Base-by-base conservation (phyloP, 1,284 basidiomycete genomes). In the Hymenochaete sp. region DNA sequence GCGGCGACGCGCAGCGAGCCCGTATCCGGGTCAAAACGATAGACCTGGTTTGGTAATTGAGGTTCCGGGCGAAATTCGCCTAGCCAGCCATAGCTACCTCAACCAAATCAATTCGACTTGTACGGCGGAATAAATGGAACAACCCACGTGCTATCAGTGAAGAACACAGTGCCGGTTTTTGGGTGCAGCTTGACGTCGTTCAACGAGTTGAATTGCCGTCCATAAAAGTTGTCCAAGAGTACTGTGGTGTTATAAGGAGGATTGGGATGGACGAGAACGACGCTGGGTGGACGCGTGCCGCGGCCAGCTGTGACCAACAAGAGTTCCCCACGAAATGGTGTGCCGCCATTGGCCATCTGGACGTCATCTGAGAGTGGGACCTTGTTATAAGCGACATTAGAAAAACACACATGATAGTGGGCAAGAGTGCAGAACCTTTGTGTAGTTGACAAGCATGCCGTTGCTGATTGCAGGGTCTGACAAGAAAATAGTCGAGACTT, bases 181-280 rank as follows among this genome's bases (percentile, higher is more conserved):
- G 80, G 80, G 49, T 86, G 80, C 2, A 88, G 66, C 55, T 82
- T 85, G 47, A 82, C 65, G 57, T 91, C 87, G 58, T 90, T 88
- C 43, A 88, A 62, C 1, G 83, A 83, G 62, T 84, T 87, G 66
- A 89, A 91, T 55, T 88, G 83, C 7, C 82, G 68, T 2, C 86
- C 86, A 54, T 73, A 82, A 57, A 68, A 81, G 61, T 82, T 86
- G 64, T 85, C 77, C 45, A 84, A 57, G 13, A 83, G 56, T 32
- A 82, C 72, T 14, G 78, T 80, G 6, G 70, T 62, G 46, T 82
- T 79, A 59, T 74, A 68, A 0, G 85, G 85, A 10, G 73, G 55
- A 0, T 54, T 52, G 0, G 84, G 82, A 57, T 88, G 74, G 42
- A 87, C 76, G 28, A 80, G 67, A 0, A 72, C 77, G 19, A 89